Percentiles rank a stretch among this genome's conserved stretches.
Evolutionary conservation across 192 early-diverging fungal species (phyloP).

Genomic region (Diversispora epigaea): DNA sequence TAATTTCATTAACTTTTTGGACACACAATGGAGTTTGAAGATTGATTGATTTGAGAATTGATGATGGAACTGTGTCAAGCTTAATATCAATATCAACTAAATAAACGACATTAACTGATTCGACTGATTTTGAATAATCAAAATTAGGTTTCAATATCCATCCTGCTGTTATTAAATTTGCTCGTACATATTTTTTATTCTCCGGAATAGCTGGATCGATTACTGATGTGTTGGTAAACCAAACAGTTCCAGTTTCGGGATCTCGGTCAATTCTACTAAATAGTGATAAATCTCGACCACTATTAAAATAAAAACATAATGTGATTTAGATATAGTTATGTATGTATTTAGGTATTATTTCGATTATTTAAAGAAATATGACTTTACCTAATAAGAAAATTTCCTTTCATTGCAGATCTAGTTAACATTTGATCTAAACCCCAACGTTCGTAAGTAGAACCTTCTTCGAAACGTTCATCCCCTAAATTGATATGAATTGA

Average conservation of each 20-base stretch:
- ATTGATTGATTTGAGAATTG: slow-evolving; percentile 46
- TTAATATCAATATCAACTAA: slow-evolving; percentile 54
- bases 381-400: slow-evolving; percentile 43
- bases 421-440: slow-evolving; percentile 52
- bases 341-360: neutral
- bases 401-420: slow-evolving; percentile 38
- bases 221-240: slow-evolving; percentile 49
- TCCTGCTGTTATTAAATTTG: slow-evolving; percentile 45
- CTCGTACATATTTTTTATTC: slow-evolving; percentile 46
- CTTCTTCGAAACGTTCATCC: slow-evolving; percentile 53
- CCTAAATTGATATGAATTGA: slow-evolving; percentile 33
- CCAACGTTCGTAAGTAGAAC: slow-evolving; percentile 48
- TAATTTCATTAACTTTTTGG: slow-evolving; percentile 42
- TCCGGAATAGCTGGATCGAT: slow-evolving; percentile 48
- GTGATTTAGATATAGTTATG: neutral
- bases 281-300: slow-evolving; percentile 50
- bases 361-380: neutral
- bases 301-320: slow-evolving; percentile 24
- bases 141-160: slow-evolving; percentile 51
- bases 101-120: slow-evolving; percentile 44
- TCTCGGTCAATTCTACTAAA: slow-evolving; percentile 53
- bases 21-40: slow-evolving; percentile 51
- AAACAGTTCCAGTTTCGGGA: slow-evolving; percentile 43
- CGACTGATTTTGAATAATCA: slow-evolving; percentile 41
- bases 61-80: slow-evolving; percentile 41